These are phyloP conservation scores for Trametes hirsuta DNA, from an alignment of 1,284 basidiomycete species.

Conservation along the genomic window DNA sequence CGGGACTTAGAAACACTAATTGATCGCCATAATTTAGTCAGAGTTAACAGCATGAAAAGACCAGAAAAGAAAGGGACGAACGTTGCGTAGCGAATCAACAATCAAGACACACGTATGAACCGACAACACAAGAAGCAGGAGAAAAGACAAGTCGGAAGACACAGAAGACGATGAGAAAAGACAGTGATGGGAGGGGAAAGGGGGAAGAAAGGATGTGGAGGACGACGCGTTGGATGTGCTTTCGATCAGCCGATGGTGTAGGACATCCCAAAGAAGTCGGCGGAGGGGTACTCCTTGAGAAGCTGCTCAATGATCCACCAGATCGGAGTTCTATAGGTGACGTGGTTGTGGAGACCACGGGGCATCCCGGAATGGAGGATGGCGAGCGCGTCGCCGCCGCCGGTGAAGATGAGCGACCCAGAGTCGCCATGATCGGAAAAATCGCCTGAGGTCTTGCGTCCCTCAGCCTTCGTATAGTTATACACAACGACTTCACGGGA, in stretches of 20 bases:
- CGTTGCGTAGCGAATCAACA: too few species aligned
- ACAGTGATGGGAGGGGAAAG: background rate
- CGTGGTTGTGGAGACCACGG: constrained; percentile 25
- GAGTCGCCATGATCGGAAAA: constrained; percentile 33
- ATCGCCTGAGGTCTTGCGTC: constrained; percentile 17
- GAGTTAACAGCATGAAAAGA: too few species aligned
- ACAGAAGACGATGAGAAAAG: constrained; percentile 2
- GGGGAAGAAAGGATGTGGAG: background rate
- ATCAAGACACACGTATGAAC: too few species aligned
- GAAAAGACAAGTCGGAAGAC: too few species aligned
- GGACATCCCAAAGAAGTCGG: constrained; percentile 2
- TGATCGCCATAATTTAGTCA: too few species aligned
- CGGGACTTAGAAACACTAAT: too few species aligned
- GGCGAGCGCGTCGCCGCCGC: constrained; percentile 26
- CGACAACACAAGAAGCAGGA: too few species aligned
- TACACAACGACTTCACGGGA: constrained; percentile 21
- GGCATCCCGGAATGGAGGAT: constrained; percentile 33
- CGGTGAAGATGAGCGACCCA: constrained; percentile 33
- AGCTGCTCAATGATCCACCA: constrained; percentile 30
- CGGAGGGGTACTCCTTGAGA: background rate
- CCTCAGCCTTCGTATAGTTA: constrained; percentile 3
- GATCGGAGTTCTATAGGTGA: constrained; percentile 30
- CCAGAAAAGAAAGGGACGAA: too few species aligned
- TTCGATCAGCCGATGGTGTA: background rate
- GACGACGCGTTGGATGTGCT: background rate